Evolutionary conservation across 306 rosid species (phyloP).

Genomic region (Cucumis melo): DNA sequence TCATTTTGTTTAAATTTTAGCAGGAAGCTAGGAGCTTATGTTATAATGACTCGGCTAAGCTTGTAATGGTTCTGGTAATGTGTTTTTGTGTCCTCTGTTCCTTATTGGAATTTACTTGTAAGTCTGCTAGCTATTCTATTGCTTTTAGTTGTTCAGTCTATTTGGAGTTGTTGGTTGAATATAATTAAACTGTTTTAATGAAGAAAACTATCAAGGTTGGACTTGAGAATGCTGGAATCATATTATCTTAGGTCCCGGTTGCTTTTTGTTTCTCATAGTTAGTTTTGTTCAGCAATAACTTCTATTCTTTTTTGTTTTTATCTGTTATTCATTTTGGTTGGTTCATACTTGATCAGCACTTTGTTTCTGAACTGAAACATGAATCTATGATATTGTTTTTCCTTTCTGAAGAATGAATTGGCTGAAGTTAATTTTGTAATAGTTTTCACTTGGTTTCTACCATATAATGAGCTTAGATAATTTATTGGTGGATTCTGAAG

Average conservation of each 20-base stretch:
- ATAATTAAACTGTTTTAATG: not conserved
- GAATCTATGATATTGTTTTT: not conserved
- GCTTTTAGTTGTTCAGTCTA: not conserved
- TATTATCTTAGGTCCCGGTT: not conserved
- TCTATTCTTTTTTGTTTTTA: not conserved
- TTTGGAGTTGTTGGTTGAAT: not conserved
- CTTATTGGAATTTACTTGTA: not conserved
- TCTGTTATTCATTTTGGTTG: not conserved
- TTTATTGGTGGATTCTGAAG: slow-evolving; percentile 7
- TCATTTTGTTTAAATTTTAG: not conserved
- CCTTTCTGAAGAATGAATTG: not conserved
- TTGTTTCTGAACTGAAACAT: not conserved
- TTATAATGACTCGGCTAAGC: not conserved
- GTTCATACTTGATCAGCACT: not conserved
- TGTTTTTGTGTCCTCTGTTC: not conserved
- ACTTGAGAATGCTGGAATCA: not conserved
- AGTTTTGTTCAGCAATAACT: not conserved
- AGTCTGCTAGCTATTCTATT: not conserved
- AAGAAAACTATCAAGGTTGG: not conserved
- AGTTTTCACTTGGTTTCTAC: not conserved
- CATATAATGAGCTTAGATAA: not conserved
- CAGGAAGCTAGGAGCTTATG: not conserved
- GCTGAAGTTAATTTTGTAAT: not conserved
- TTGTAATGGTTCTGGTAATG: not conserved
- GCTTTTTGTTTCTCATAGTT: not conserved